These are phyloP conservation scores for Neurospora africana DNA, from an alignment of 495 filamentous ascomycete genomes.

Conservation along the genomic window DNA sequence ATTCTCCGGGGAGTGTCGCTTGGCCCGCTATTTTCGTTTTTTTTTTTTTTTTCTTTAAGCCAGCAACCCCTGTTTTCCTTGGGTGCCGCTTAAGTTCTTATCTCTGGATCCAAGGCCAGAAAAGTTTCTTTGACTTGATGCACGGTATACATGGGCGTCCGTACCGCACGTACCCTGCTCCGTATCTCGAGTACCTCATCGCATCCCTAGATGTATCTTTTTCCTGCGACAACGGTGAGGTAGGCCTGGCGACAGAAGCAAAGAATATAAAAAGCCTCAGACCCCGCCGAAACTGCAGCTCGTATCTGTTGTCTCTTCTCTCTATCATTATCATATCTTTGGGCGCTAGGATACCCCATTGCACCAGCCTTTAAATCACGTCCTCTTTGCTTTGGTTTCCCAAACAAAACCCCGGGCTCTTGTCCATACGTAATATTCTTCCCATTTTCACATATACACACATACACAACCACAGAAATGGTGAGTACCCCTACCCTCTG, in stretches of 20 bases:
- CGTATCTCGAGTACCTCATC: background rate
- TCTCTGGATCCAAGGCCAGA: background rate
- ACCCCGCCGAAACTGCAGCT: constrained; percentile 3
- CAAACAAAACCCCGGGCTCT: background rate
- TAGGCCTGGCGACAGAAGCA: constrained; percentile 1
- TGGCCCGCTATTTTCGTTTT: background rate
- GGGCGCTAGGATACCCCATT: constrained; percentile 3
- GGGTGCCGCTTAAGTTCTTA: background rate
- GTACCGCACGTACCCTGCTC: background rate
- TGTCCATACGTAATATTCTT: constrained; percentile 1
- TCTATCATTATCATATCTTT: background rate
- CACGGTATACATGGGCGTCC: background rate
- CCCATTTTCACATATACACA: constrained; percentile 1
- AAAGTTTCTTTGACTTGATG: background rate
- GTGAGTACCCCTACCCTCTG: background rate
- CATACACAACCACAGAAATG: constrained; percentile 1
- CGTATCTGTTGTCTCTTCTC: background rate
- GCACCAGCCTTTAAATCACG: constrained; percentile 2
- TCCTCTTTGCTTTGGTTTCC: background rate
- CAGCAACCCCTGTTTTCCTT: background rate
- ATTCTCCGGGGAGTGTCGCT: background rate
- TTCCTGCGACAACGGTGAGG: background rate
- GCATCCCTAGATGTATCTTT: background rate
- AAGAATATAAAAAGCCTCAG: constrained; percentile 13
- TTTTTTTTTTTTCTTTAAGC: background rate